Base-by-base conservation (phyloP, 2,329 filamentous ascomycete genomes). In the Hypoxylon sp. region DNA sequence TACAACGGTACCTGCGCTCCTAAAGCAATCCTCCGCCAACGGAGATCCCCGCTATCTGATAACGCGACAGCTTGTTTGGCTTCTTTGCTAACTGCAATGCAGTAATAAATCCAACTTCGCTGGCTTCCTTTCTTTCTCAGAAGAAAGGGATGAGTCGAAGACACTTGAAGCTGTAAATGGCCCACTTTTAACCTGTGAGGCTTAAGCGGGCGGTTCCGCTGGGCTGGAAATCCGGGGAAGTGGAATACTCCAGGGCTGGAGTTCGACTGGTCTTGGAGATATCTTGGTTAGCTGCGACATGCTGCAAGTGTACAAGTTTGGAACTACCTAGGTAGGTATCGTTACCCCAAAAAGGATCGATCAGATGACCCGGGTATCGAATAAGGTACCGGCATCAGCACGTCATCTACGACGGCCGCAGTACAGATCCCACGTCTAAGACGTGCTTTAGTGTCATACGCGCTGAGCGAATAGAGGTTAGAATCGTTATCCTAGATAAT, bases 11-110 rank as follows among this genome's bases (percentile, higher is more conserved):
- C 34, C 50, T 11, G 19, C 13, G 28, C 10, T 45, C 25, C n/a
- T 19, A 36, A 23, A 32, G n/a, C 9, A 28, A 25, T 52, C 11
- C 50, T n/a, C 50, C 50, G n/a, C 50, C 34, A 53, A 25, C 34
- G 30, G 32, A 21, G 11, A 41, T 9, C 13, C 25, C 50, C 21
- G 50, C 11, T 6, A n/a, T 28, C 21, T 21, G 32, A 25, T 53
- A 36, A 19, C 30, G 23, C 6, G n/a, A 23, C 30, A 52, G n/a
- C 34, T 38, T 14, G 14, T 38, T n/a, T n/a, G 34, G 34, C 34
- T 41, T 14, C 14, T 7, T 41, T 17, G 6, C n/a, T 17, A 14
- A 41, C 36, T 17, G 38, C n/a, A 19, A 17, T 41, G 14, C 7
- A 11, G 38, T 21, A 10, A 43, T 43, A 21, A 43, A 9, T 10